Evolutionary conservation across 345 rosid species (phyloP).

Genomic region (Eucalyptus pauciflora): DNA sequence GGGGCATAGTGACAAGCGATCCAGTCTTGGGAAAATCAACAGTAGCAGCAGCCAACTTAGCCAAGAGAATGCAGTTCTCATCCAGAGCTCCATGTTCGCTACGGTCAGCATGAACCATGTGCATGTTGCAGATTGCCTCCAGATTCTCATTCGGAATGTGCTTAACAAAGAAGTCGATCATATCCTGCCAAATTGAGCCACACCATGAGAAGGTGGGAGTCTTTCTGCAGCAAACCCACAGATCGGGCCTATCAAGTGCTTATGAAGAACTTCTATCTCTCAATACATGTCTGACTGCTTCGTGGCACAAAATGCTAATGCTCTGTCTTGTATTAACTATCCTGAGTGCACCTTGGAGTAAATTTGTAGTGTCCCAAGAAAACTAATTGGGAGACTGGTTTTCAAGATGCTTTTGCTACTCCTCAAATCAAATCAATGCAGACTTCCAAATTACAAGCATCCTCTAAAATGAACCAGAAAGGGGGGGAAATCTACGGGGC

Average conservation of each 20-base stretch:
- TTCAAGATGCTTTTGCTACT: neutral
- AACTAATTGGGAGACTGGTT: neutral
- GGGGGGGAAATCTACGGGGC: neutral
- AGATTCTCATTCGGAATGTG: slow-evolving; percentile 64
- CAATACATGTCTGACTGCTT: neutral
- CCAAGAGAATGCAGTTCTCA: slow-evolving; percentile 51
- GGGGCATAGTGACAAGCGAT: slow-evolving; percentile 58
- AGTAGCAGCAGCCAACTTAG: slow-evolving; percentile 82
- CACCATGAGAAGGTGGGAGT: neutral
- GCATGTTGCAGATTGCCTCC: slow-evolving; percentile 75
- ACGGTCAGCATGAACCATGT: slow-evolving; percentile 77
- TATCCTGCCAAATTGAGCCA: slow-evolving; percentile 35
- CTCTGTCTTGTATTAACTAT: neutral
- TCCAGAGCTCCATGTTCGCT: slow-evolving; percentile 68
- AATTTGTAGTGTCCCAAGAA: neutral
- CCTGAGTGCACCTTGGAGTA: neutral
- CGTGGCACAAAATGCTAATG: neutral
- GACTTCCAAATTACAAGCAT: neutral
- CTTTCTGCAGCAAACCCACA: neutral
- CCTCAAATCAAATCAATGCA: neutral
- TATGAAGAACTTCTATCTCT: neutral
- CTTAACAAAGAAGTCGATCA: slow-evolving; percentile 58
- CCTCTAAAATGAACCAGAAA: neutral
- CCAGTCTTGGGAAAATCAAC: slow-evolving; percentile 96
- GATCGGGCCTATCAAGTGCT: neutral